phyloP scores from a whole-genome alignment of 768 basidiomycete species.

The Lentinula guzmanii region DNA sequence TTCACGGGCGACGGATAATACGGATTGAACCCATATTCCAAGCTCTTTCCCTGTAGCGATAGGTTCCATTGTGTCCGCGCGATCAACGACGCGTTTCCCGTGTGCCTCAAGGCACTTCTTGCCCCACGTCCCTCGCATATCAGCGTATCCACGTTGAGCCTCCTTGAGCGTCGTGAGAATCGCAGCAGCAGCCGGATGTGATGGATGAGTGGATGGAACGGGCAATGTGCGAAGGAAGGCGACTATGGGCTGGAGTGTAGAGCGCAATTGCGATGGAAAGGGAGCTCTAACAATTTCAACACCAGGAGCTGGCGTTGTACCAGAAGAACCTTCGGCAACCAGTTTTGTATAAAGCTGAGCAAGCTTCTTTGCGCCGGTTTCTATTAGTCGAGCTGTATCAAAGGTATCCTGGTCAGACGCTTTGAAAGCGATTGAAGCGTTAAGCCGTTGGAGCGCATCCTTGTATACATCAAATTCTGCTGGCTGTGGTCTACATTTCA shows the following conservation, averaged over 20 bases:
- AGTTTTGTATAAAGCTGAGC: conserved; percentile 80
- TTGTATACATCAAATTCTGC: conserved; percentile 61
- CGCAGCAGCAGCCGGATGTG: conserved; percentile 65
- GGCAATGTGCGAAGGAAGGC: conserved; percentile 67
- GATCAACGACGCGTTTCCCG: conserved; percentile 61
- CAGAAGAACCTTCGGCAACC: conserved; percentile 82
- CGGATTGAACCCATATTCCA: conserved; percentile 60
- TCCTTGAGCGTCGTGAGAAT: conserved; percentile 67
- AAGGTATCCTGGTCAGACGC: conserved; percentile 47
- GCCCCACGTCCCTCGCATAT: conserved; percentile 80
- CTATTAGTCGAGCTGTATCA: conserved; percentile 68
- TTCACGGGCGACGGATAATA: conserved; percentile 62
- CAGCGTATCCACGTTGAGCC: conserved; percentile 77
- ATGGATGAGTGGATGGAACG: conserved; percentile 73
- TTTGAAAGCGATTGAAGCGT: conserved; percentile 76
- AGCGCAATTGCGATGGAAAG: conserved; percentile 49
- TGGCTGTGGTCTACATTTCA: conserved; percentile 53
- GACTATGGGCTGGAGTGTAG: conserved; percentile 58
- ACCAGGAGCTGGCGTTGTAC: conserved; percentile 56
- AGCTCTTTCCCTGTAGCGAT: conserved; percentile 66
- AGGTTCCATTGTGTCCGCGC: conserved; percentile 64
- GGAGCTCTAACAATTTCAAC: conserved; percentile 47
- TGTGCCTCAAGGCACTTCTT: conserved; percentile 69
- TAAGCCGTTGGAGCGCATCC: conserved; percentile 70
- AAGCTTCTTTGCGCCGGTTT: conserved; percentile 80